Percentiles rank a stretch among this genome's conserved stretches.
Conservation (phyloP, 768 basidiomycete species). For the Suillus placidus region DNA sequence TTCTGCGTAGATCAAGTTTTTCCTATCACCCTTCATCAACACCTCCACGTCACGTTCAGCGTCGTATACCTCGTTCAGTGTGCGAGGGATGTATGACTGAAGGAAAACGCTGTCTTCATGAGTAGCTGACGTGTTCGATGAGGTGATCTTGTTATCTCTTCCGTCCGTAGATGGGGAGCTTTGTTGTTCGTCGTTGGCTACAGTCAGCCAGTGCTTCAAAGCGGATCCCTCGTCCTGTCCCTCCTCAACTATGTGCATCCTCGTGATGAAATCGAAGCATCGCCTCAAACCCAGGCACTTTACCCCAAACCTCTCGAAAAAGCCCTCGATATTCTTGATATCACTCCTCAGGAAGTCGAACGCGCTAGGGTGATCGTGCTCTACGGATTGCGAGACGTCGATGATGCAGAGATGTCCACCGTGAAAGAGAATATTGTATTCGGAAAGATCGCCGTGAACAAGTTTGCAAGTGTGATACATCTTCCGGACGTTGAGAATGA, state of each 20-base stretch:
- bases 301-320: slow-evolving; percentile 79
- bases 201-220: slow-evolving; percentile 53
- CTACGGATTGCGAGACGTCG: slow-evolving; percentile 98
- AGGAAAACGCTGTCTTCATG: slow-evolving; percentile 91
- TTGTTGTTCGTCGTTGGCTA: slow-evolving; percentile 30
- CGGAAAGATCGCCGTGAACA: slow-evolving; percentile 96
- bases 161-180: slow-evolving; percentile 16
- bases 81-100: slow-evolving; percentile 90
- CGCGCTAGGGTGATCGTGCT: slow-evolving; percentile 95
- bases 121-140: slow-evolving; percentile 29
- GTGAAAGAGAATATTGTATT: slow-evolving; percentile 96
- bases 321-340: slow-evolving; percentile 91
- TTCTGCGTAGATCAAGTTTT: slow-evolving; percentile 82
- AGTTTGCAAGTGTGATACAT: slow-evolving; percentile 92
- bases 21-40: slow-evolving; percentile 68
- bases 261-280: slow-evolving; percentile 89
- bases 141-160: slow-evolving; percentile 16
- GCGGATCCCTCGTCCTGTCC: slow-evolving; percentile 30
- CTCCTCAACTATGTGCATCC: slow-evolving; percentile 43
- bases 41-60: slow-evolving; percentile 90
- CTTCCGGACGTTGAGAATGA: slow-evolving; percentile 75
- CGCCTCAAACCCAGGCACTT: slow-evolving; percentile 74
- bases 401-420: slow-evolving; percentile 85
- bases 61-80: slow-evolving; percentile 90
- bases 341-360: slow-evolving; percentile 96